Conservation (phyloP, 2,329 filamentous ascomycete species). For the Penicillium sp. region DNA sequence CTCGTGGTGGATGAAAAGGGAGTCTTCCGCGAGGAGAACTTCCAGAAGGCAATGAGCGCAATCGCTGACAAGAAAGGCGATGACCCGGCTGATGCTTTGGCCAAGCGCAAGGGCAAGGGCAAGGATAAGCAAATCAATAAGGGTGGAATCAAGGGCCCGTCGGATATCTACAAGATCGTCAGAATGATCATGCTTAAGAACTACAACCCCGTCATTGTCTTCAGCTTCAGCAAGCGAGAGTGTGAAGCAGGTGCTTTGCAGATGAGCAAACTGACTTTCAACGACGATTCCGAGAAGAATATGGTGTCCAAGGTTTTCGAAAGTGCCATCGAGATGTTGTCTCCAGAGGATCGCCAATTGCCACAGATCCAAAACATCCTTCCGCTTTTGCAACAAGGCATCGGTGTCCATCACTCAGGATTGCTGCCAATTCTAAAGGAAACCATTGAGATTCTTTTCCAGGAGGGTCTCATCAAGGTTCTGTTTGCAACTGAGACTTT, state of each 20-base stretch:
- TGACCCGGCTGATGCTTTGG: constrained; percentile 68
- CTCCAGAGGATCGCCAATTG: constrained; percentile 78
- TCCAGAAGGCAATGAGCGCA: constrained; percentile 86
- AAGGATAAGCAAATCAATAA: constrained; percentile 90
- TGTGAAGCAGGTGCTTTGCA: constrained; percentile 83
- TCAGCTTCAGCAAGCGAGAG: constrained; percentile 97
- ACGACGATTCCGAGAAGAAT: constrained; percentile 87
- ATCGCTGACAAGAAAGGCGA: constrained; percentile 82
- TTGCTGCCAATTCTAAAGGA: constrained; percentile 93
- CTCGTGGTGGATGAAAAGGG: constrained; percentile 95
- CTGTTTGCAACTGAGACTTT: constrained; percentile 97
- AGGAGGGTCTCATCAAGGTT: constrained; percentile 95
- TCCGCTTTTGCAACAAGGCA: constrained; percentile 78
- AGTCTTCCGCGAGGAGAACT: constrained; percentile 91
- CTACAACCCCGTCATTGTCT: constrained; percentile 96
- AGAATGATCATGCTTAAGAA: constrained; percentile 98
- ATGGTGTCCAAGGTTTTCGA: constrained; percentile 92
- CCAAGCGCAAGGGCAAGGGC: constrained; percentile 74
- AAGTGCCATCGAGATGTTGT: constrained; percentile 84
- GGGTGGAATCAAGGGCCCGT: constrained; percentile 61
- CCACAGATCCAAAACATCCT: constrained; percentile 87
- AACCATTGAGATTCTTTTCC: constrained; percentile 97
- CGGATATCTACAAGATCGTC: constrained; percentile 94
- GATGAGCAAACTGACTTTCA: constrained; percentile 82
- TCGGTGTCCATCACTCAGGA: constrained; percentile 94